Conservation (phyloP, 2,329 filamentous ascomycete genomes). For the Neophaeococcomyces mojaviensis region DNA sequence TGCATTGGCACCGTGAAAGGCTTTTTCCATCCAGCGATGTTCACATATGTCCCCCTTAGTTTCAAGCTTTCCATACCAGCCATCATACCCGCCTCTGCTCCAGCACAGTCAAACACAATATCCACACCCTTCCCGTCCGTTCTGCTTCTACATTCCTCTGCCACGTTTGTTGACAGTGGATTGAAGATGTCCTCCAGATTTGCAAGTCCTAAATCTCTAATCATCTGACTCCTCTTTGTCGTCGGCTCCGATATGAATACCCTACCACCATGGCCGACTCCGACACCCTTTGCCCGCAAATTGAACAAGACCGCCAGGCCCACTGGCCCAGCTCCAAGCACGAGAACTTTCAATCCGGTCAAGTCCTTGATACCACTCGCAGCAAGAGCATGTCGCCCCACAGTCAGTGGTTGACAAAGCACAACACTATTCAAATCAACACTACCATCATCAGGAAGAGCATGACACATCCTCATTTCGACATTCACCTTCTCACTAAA, state of each 20-base stretch:
- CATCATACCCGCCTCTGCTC: slow-evolving; percentile 44
- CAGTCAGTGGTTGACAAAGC: slow-evolving; percentile 46
- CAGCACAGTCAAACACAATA: slow-evolving; percentile 46
- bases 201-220: slow-evolving; percentile 33
- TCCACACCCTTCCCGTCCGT: slow-evolving; percentile 39
- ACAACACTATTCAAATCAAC: slow-evolving; percentile 46
- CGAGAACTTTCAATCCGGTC: slow-evolving; percentile 36
- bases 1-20: slow-evolving; percentile 26
- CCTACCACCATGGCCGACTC: slow-evolving; percentile 20
- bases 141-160: slow-evolving; percentile 25
- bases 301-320: slow-evolving; percentile 43
- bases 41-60: slow-evolving; percentile 44
- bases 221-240: slow-evolving; percentile 40
- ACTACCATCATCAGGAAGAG: slow-evolving; percentile 43
- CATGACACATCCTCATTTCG: slow-evolving; percentile 36
- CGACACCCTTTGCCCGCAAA: slow-evolving; percentile 33
- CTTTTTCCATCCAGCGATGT: slow-evolving; percentile 50
- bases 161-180: slow-evolving; percentile 42
- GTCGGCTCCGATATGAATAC: slow-evolving; percentile 49
- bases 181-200: slow-evolving; percentile 43
- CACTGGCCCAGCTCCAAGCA: slow-evolving; percentile 49
- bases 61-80: slow-evolving; percentile 41
- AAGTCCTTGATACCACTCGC: slow-evolving; percentile 35
- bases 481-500: slow-evolving; percentile 45
- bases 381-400: slow-evolving; percentile 48